Conservation (phyloP, 805 yeast genomes). For the Saccharomycopsis javanensis region DNA sequence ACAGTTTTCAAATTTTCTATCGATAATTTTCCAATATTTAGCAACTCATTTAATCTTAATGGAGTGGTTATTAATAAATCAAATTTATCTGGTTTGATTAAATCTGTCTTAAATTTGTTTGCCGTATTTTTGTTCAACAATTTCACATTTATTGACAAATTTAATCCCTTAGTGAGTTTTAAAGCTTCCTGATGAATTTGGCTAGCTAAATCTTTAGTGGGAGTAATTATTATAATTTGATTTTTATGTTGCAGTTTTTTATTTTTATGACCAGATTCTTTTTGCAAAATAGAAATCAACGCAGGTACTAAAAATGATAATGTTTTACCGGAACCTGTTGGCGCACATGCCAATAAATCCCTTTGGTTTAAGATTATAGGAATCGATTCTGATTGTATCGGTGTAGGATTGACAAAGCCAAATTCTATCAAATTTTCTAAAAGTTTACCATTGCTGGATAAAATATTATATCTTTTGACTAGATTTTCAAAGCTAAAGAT, state of each 20-base stretch:
- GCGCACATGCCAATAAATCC: slow-evolving; percentile 89
- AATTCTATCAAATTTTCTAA: slow-evolving; percentile 55
- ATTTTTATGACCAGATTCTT: slow-evolving; percentile 18
- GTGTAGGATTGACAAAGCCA: slow-evolving; percentile 78
- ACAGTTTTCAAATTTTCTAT: slow-evolving; percentile 61
- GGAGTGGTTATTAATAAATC: slow-evolving; percentile 87
- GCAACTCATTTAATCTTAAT: slow-evolving; percentile 70
- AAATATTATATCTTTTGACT: slow-evolving; percentile 46
- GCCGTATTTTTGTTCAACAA: slow-evolving; percentile 65
- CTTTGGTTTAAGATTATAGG: slow-evolving; percentile 62
- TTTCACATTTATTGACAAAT: slow-evolving; percentile 43
- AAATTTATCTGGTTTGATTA: slow-evolving; percentile 36
- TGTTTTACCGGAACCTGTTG: slow-evolving; percentile 98
- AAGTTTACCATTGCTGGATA: slow-evolving; percentile 43
- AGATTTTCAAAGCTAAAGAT: slow-evolving; percentile 84
- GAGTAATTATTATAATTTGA: slow-evolving; percentile 63
- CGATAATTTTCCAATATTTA: slow-evolving; percentile 50
- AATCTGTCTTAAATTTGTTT: slow-evolving; percentile 49
- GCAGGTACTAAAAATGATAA: slow-evolving; percentile 81
- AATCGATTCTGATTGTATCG: slow-evolving; percentile 85
- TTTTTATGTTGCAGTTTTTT: slow-evolving; percentile 1
- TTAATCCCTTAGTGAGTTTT: slow-evolving; percentile 45
- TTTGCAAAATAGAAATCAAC: slow-evolving; percentile 36
- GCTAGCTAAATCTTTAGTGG: slow-evolving; percentile 87
- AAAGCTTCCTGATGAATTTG: slow-evolving; percentile 70